Conservation (phyloP, 176 grass and related monocot genomes). For the Avena insularis region DNA sequence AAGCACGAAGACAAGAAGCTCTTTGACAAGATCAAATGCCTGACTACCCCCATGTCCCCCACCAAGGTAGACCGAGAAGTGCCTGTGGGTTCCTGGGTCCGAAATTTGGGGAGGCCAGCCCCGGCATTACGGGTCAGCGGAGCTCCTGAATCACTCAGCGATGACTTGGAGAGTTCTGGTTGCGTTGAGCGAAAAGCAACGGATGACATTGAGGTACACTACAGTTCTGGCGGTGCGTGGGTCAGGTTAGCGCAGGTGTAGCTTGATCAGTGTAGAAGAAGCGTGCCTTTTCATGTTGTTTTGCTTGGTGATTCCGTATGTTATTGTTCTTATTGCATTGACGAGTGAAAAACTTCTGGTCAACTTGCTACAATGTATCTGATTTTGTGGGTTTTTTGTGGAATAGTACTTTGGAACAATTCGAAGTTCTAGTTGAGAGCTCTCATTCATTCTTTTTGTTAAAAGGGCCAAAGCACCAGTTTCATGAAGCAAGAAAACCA, state of each 20-base stretch:
- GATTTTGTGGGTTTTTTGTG: not conserved
- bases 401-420: not conserved
- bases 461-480: too few relatives aligned
- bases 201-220: slow-evolving; percentile 16
- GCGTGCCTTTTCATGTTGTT: not conserved
- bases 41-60: slow-evolving; percentile 21
- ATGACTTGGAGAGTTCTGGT: slow-evolving; percentile 10
- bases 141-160: not conserved
- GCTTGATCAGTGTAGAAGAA: slow-evolving; percentile 2
- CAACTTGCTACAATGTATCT: not conserved
- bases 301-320: not conserved
- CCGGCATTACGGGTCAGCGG: not conserved
- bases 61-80: slow-evolving; percentile 4
- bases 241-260: slow-evolving; percentile 1
- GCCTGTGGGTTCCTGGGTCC: not conserved
- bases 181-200: not conserved
- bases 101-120: not conserved
- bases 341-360: not conserved
- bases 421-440: too few relatives aligned
- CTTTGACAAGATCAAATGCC: slow-evolving; percentile 45
- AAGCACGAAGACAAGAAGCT: slow-evolving; percentile 29
- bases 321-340: not conserved
- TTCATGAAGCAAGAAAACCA: not conserved
- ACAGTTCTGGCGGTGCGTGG: slow-evolving; percentile 4
- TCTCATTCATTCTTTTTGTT: too few relatives aligned